Evolutionary conservation across 768 basidiomycete species (phyloP).

Genomic region (Boletus speciosus): DNA sequence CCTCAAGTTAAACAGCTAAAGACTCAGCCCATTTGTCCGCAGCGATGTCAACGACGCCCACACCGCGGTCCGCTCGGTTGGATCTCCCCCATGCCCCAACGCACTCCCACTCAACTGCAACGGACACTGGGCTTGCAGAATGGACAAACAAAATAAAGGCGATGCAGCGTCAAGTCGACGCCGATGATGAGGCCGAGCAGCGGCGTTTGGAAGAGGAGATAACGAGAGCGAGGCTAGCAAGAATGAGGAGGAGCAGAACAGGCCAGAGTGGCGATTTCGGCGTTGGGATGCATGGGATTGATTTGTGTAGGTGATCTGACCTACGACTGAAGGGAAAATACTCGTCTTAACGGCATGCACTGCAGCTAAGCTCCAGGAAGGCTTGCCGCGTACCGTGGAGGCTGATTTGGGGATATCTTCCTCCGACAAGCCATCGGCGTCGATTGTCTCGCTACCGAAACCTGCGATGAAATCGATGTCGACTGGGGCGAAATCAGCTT

Average conservation of each 20-base stretch:
- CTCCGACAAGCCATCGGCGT: slow-evolving; percentile 4
- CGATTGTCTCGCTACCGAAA: slow-evolving; percentile 8
- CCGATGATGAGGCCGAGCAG: slow-evolving; percentile 76
- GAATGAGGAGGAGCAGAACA: slow-evolving; percentile 37
- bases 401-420: slow-evolving; percentile 6
- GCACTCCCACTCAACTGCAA: slow-evolving; percentile 18
- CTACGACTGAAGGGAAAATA: not conserved
- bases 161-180: slow-evolving; percentile 76
- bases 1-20: not conserved
- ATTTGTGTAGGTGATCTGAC: slow-evolving; percentile 30
- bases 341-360: slow-evolving; percentile 1
- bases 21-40: not conserved
- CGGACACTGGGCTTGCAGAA: slow-evolving; percentile 69
- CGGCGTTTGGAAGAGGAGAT: slow-evolving; percentile 61
- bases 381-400: slow-evolving; percentile 2
- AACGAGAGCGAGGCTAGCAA: slow-evolving; percentile 42
- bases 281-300: slow-evolving; percentile 35
- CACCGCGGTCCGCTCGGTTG: slow-evolving; percentile 31
- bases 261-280: slow-evolving; percentile 37
- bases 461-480: slow-evolving; percentile 11
- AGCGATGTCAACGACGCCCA: slow-evolving; percentile 29
- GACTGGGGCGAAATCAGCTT: slow-evolving; percentile 33
- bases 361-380: slow-evolving; percentile 25
- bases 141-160: slow-evolving; percentile 81
- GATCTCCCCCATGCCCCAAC: slow-evolving; percentile 37